A percentile compares a stretch with the other conserved stretches of the same genome.
phyloP scores from a whole-genome alignment of 2,329 filamentous ascomycete species.

The Biscogniauxia marginata region DNA sequence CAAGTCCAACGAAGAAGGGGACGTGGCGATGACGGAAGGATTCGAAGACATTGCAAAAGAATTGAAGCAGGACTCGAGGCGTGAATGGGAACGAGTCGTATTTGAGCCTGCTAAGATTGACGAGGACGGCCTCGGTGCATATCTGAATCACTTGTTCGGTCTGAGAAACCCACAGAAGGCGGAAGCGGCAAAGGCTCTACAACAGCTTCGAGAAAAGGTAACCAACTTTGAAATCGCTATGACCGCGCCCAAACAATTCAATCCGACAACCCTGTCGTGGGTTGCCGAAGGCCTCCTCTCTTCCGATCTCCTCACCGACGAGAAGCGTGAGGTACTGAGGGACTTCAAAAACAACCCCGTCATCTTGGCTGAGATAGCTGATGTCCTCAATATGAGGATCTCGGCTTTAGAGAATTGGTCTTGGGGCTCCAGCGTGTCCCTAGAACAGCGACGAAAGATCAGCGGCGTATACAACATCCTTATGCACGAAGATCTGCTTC shows the following conservation, averaged over 20 bases:
- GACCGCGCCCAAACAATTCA: constrained; percentile 36
- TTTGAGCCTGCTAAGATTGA: constrained; percentile 42
- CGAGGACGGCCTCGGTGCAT: constrained; percentile 35
- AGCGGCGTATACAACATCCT: constrained; percentile 48
- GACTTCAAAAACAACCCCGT: constrained; percentile 42
- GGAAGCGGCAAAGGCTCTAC: constrained; percentile 17
- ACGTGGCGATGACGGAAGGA: constrained; percentile 31
- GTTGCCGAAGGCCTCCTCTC: constrained; percentile 42
- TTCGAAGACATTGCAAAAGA: constrained; percentile 43
- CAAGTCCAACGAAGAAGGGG: constrained; percentile 10
- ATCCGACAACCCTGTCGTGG: constrained; percentile 34
- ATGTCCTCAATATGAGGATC: constrained; percentile 53
- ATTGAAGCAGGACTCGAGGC: constrained; percentile 40
- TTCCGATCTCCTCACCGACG: constrained; percentile 44
- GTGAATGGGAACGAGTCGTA: constrained; percentile 44
- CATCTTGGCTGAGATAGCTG: constrained; percentile 48
- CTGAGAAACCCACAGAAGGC: constrained; percentile 27
- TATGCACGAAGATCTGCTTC: constrained; percentile 52
- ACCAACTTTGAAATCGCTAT: constrained; percentile 32
- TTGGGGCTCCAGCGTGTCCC: constrained; percentile 42
- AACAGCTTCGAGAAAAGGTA: constrained; percentile 27
- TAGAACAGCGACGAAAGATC: constrained; percentile 47
- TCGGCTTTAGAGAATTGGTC: constrained; percentile 44
- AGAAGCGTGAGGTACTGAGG: constrained; percentile 40
- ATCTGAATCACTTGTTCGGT: constrained; percentile 43